Conservation (phyloP, 805 yeast species). For the Wickerhamomyces pijperi region DNA sequence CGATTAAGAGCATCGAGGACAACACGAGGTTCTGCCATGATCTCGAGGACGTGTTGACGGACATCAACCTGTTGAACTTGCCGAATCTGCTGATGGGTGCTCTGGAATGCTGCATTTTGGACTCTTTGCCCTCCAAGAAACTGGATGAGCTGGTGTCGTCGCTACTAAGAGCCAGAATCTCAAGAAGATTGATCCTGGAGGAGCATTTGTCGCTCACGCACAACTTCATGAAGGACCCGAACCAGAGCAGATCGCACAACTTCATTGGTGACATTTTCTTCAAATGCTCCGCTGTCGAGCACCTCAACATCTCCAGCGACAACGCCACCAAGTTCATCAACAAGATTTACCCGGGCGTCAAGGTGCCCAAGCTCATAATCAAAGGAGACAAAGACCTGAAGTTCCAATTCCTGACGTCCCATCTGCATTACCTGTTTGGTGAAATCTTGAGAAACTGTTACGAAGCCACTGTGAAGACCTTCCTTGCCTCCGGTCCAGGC, state of each 20-base stretch:
- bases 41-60: slow-evolving; percentile 50
- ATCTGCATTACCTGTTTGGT: slow-evolving; percentile 76
- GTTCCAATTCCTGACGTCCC: slow-evolving; percentile 80
- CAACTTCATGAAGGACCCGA: slow-evolving; percentile 40
- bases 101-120: slow-evolving; percentile 59
- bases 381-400: slow-evolving; percentile 58
- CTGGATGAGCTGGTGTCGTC: slow-evolving; percentile 69
- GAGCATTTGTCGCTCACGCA: slow-evolving; percentile 78
- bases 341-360: slow-evolving; percentile 37
- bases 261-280: slow-evolving; percentile 72
- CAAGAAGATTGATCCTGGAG: slow-evolving; percentile 83
- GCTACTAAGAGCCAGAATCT: slow-evolving; percentile 74
- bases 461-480: slow-evolving; percentile 62
- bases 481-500: slow-evolving; percentile 20
- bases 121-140: slow-evolving; percentile 43
- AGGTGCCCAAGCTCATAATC: slow-evolving; percentile 65
- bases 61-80: slow-evolving; percentile 69
- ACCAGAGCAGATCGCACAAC: slow-evolving; percentile 33
- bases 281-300: slow-evolving; percentile 62
- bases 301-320: slow-evolving; percentile 44
- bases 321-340: slow-evolving; percentile 40
- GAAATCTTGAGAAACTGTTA: slow-evolving; percentile 79
- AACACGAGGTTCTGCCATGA: slow-evolving; percentile 63
- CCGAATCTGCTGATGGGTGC: slow-evolving; percentile 94
- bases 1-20: slow-evolving; percentile 59